Conservation (phyloP, 345 rosid species). For the Lepidium didymum region DNA sequence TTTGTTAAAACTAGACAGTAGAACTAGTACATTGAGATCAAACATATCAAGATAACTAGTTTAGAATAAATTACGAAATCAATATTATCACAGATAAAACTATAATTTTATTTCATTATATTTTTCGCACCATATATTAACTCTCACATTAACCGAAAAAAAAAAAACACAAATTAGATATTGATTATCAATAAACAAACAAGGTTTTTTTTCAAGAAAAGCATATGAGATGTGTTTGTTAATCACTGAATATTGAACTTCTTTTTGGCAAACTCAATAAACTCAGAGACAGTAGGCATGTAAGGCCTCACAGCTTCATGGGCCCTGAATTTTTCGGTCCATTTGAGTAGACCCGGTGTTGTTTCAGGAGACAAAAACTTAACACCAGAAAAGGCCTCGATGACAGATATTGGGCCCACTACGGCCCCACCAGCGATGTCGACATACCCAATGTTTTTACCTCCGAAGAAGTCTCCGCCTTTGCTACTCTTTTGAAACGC, state of each 20-base stretch:
- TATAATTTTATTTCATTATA: no score
- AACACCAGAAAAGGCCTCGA: conserved; percentile 28
- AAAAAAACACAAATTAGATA: no score
- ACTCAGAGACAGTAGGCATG: conserved; percentile 57
- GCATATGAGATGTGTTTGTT: no score
- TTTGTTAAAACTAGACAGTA: no score
- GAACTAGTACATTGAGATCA: no score
- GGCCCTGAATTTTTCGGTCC: conserved; percentile 50
- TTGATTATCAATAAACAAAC: no score
- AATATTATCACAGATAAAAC: no score
- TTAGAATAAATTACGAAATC: no score
- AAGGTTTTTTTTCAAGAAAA: no score
- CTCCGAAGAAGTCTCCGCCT: conserved; percentile 70
- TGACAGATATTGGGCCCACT: conserved; percentile 50
- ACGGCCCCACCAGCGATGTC: conserved; percentile 59
- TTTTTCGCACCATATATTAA: no score
- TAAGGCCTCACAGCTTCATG: conserved; percentile 56
- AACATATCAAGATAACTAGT: no score
- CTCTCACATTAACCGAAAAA: no score
- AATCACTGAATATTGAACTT: conserved; percentile 21
- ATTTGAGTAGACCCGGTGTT: conserved; percentile 43
- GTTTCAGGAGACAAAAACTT: conserved; percentile 38
- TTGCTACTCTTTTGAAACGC: conserved; percentile 49
- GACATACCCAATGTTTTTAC: conserved; percentile 46
- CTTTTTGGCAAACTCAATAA: conserved; percentile 25